Conservation (phyloP, 345 rosid species). For the Crucihimalaya himalaica region DNA sequence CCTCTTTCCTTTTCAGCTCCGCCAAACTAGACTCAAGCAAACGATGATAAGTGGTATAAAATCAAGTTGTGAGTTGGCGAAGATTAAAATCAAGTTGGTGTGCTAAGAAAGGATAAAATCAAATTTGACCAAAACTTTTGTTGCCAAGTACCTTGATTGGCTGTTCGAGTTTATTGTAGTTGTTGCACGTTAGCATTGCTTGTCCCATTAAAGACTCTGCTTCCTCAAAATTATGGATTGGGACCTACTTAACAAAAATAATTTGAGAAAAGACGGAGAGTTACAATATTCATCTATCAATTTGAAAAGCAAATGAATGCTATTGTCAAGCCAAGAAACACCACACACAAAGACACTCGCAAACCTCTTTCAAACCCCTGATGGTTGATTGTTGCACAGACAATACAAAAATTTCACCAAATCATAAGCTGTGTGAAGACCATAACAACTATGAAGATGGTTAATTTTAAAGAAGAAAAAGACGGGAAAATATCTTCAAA, state of each 20-base stretch:
- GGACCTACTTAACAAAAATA: slow-evolving; percentile 46
- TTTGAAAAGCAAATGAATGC: not conserved
- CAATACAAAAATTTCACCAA: too few species aligned
- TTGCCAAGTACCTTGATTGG: too few species aligned
- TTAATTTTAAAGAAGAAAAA: too few species aligned
- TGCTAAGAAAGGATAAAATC: too few species aligned
- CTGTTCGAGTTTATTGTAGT: slow-evolving; percentile 78
- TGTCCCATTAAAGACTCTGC: slow-evolving; percentile 68
- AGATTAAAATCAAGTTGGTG: too few species aligned
- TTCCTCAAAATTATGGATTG: slow-evolving; percentile 51
- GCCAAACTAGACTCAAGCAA: slow-evolving; percentile 81
- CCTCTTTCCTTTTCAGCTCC: slow-evolving; percentile 87
- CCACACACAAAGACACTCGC: not conserved
- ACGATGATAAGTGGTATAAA: slow-evolving; percentile 87
- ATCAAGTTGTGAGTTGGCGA: too few species aligned
- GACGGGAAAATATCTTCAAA: too few species aligned
- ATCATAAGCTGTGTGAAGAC: too few species aligned
- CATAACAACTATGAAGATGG: too few species aligned
- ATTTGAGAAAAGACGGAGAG: slow-evolving; percentile 3
- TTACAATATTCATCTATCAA: slow-evolving; percentile 15
- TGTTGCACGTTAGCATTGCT: slow-evolving; percentile 80
- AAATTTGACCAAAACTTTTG: too few species aligned
- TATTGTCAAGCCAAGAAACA: not conserved
- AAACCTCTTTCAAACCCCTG: slow-evolving; percentile 79
- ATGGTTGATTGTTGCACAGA: slow-evolving; percentile 68